Conservation (phyloP, 2,329 filamentous ascomycete genomes). For the Neonectria sp. region DNA sequence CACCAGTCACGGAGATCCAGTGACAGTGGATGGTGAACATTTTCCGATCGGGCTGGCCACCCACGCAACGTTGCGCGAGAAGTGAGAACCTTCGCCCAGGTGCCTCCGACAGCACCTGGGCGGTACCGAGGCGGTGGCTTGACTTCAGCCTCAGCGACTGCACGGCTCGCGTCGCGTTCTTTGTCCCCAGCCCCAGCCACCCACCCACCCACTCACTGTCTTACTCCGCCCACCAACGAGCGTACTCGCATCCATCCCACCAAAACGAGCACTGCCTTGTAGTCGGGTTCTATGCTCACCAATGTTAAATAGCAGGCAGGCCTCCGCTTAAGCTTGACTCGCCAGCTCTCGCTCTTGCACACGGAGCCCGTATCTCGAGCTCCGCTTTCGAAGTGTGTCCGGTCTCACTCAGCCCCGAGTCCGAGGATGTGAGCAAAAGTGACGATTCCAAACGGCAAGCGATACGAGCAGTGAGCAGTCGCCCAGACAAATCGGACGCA, state of each 20-base stretch:
- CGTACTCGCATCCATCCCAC: background rate
- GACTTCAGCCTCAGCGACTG: slow-evolving; percentile 24
- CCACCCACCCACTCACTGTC: background rate
- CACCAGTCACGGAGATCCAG: slow-evolving; percentile 2
- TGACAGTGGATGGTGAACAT: slow-evolving; percentile 4
- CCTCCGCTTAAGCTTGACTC: slow-evolving; percentile 7
- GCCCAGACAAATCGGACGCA: slow-evolving; percentile 2
- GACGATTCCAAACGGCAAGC: background rate
- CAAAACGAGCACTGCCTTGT: slow-evolving; percentile 11
- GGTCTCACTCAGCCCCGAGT: background rate
- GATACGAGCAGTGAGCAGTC: slow-evolving; percentile 7
- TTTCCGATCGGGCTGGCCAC: slow-evolving; percentile 25
- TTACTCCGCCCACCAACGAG: slow-evolving; percentile 21
- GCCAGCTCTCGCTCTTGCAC: background rate
- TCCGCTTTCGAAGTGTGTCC: background rate
- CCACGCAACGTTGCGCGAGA: slow-evolving; percentile 43
- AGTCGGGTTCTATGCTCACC: slow-evolving; percentile 1
- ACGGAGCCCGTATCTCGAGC: background rate
- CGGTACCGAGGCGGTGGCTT: slow-evolving; percentile 32
- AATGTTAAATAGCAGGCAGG: slow-evolving; percentile 23
- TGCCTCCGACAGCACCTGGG: background rate
- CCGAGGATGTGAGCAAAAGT: background rate
- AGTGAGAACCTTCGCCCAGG: slow-evolving; percentile 30
- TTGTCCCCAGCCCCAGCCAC: slow-evolving; percentile 21
- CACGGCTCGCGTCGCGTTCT: slow-evolving; percentile 4